These are phyloP conservation scores for Thuja plicata DNA, from an alignment of 83 land plant species.

Conservation along the genomic window DNA sequence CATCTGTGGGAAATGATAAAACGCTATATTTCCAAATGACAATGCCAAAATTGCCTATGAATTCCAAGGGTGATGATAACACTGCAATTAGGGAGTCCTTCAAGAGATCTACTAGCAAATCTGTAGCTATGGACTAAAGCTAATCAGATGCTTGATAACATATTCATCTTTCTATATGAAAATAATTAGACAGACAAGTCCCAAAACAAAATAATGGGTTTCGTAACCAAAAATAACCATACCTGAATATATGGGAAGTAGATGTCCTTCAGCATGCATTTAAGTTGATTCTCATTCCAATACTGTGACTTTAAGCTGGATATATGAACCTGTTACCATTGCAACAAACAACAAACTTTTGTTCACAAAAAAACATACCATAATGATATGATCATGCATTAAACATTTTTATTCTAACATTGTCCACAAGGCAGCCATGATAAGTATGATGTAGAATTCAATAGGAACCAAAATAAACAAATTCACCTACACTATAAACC, in stretches of 20 bases:
- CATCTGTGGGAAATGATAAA: background rate
- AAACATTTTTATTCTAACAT: too few species aligned
- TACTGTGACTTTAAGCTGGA: constrained; percentile 28
- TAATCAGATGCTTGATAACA: background rate
- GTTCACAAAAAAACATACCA: too few species aligned
- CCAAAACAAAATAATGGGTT: too few species aligned
- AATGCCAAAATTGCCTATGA: background rate
- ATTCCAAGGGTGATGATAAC: background rate
- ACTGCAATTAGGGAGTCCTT: background rate
- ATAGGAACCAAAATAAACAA: too few species aligned
- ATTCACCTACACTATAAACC: too few species aligned
- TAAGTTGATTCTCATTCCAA: constrained; percentile 39
- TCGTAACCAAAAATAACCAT: background rate
- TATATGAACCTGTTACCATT: constrained; percentile 42
- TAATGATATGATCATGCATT: too few species aligned
- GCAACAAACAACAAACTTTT: too few species aligned
- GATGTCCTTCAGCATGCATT: constrained; percentile 62
- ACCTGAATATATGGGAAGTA: constrained; percentile 80
- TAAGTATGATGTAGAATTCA: too few species aligned
- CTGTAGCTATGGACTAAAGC: background rate
- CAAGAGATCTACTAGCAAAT: background rate
- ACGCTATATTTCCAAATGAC: too few species aligned
- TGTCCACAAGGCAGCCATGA: too few species aligned
- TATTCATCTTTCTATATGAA: background rate
- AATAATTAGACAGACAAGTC: background rate